These are phyloP conservation scores for Eutreptiella sp. DNA, from an alignment of 208 protist genomes.

Conservation along the genomic window DNA sequence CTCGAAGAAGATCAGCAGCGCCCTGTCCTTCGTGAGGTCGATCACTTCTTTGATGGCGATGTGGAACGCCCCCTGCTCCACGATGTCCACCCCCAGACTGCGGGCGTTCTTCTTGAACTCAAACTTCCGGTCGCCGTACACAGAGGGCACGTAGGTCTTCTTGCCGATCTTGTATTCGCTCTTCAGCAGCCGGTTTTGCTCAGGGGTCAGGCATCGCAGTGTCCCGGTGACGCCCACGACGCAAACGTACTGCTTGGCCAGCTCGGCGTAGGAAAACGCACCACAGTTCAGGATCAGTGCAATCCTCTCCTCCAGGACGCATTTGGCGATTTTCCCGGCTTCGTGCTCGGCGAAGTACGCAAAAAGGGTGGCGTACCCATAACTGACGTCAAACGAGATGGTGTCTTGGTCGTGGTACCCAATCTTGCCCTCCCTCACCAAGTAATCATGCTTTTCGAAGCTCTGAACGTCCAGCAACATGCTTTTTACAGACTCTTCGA, in stretches of 20 bases:
- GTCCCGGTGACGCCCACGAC: conserved; percentile 15
- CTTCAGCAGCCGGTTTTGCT: neutral
- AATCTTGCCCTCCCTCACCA: neutral
- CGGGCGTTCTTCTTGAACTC: neutral
- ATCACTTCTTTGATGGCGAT: neutral
- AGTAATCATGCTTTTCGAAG: neutral
- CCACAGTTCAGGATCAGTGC: conserved; percentile 17
- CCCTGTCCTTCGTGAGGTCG: neutral
- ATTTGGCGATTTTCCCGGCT: conserved; percentile 1
- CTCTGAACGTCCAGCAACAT: neutral
- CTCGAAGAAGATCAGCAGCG: conserved; percentile 6
- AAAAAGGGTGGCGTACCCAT: conserved; percentile 2
- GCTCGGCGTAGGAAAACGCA: conserved; percentile 17
- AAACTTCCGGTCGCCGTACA: conserved; percentile 1
- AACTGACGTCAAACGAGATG: neutral
- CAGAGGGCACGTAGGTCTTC: neutral
- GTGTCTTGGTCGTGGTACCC: conserved; percentile 1
- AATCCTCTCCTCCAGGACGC: neutral
- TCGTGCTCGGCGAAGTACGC: conserved; percentile 19
- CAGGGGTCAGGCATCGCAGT: neutral
- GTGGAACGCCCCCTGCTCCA: neutral
- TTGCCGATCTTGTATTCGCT: neutral
- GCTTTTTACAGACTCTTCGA: neutral
- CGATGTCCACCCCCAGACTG: neutral
- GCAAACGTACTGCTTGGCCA: conserved; percentile 5